Conservation (phyloP, 805 yeast species). For the Candida gorgasii region DNA sequence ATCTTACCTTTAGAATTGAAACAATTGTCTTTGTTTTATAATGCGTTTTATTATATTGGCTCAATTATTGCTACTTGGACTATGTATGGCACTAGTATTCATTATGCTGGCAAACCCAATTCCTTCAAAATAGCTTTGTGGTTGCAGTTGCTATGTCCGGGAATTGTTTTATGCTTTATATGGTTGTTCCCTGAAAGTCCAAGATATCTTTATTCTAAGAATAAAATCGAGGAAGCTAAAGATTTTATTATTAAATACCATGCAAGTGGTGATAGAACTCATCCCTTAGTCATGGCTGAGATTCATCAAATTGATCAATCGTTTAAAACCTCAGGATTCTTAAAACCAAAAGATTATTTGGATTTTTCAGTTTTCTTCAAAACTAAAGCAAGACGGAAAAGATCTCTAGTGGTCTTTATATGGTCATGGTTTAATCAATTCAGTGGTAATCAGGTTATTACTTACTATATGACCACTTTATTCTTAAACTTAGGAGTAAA, state of each 20-base stretch:
- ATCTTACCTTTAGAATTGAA: slow-evolving; percentile 35
- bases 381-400: slow-evolving; percentile 14
- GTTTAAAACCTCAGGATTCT: slow-evolving; percentile 13
- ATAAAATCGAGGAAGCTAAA: slow-evolving; percentile 30
- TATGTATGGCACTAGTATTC: slow-evolving; percentile 31
- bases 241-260: slow-evolving; percentile 17
- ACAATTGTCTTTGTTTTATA: slow-evolving; percentile 12
- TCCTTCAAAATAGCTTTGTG: slow-evolving; percentile 25
- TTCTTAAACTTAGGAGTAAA: slow-evolving; percentile 54
- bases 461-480: slow-evolving; percentile 50
- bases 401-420: slow-evolving; percentile 19
- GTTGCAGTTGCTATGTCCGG: slow-evolving; percentile 37
- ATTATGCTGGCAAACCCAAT: slow-evolving; percentile 33
- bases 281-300: slow-evolving; percentile 31
- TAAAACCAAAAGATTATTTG: slow-evolving; percentile 16
- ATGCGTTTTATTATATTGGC: slow-evolving; percentile 43
- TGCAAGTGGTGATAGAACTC: slow-evolving; percentile 18
- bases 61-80: slow-evolving; percentile 38
- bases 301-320: slow-evolving; percentile 33
- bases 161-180: slow-evolving; percentile 33
- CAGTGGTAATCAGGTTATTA: slow-evolving; percentile 50
- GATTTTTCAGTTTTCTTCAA: slow-evolving; percentile 14
- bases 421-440: slow-evolving; percentile 43
- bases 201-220: slow-evolving; percentile 39
- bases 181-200: slow-evolving; percentile 50